A percentile compares a stretch with the other conserved stretches of the same genome.
These are phyloP conservation scores for Mallotus nudiflorus DNA, from an alignment of 345 rosid species.

Conservation along the genomic window DNA sequence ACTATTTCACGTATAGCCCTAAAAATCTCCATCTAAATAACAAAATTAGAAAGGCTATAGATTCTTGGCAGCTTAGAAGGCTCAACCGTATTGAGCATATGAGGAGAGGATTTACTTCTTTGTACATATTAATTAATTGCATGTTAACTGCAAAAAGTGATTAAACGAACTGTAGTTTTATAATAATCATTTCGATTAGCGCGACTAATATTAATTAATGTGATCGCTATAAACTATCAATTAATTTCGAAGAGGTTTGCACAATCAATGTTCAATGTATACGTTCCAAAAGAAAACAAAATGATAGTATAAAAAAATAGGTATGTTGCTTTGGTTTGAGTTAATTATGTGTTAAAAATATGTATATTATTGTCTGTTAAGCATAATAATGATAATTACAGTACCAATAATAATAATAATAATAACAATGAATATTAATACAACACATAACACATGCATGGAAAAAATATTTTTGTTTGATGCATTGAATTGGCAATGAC, in stretches of 20 bases:
- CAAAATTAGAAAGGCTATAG: no score
- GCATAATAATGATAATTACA: neutral
- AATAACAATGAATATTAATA: neutral
- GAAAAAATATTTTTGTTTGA: slow-evolving; percentile 12
- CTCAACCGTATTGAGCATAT: no score
- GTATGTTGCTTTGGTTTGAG: slow-evolving; percentile 26
- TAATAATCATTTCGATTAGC: slow-evolving; percentile 5
- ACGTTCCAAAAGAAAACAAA: slow-evolving; percentile 19
- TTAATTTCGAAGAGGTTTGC: neutral
- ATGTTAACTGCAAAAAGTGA: slow-evolving; percentile 11
- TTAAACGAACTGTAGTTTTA: neutral
- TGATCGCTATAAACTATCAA: neutral
- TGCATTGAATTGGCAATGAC: slow-evolving; percentile 37
- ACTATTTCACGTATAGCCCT: no score
- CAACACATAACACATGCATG: neutral
- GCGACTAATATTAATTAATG: neutral
- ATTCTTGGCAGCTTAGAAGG: no score
- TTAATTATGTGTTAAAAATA: neutral
- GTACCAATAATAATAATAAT: neutral
- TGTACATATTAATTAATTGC: no score
- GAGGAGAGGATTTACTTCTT: no score
- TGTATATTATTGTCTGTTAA: neutral
- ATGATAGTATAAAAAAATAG: neutral
- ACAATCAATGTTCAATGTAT: slow-evolving; percentile 37
- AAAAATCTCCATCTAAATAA: no score